Evolutionary conservation across 2,329 filamentous ascomycete species (phyloP), one percentile per base, ranked within the genome.

Genomic region (Colletotrichum spaethianum): DNA sequence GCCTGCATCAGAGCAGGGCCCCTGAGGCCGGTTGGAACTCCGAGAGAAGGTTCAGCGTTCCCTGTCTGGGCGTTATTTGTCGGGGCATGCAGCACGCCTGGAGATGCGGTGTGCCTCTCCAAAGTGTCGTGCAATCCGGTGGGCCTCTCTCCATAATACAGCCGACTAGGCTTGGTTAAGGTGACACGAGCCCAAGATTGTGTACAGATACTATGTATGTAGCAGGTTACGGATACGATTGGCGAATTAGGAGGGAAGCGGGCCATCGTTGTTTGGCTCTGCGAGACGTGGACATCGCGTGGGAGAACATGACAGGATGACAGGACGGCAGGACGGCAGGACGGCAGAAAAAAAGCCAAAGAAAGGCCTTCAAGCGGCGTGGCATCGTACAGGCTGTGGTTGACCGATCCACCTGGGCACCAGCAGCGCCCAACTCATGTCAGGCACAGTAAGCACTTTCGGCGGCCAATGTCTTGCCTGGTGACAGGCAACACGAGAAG

Each of bases 31-130:
- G 50, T 57, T 63, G 62, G 63, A 59, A 59, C 36, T 42, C 42
- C 28, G 36, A 14, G 28, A 40, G 55, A 56, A 63, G 53, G 44
- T 48, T 59, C 36, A n/a, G 26, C 23, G 36, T 42, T 26, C 33
- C 20, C 26, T 18, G 26, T 7, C 57, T 31, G 40, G 56, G 62
- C 62, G 56, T 64, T n/a, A 42, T 23, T 36, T 14, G 46, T 57
- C 52, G 52, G 38, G 38, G 26, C n/a, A 62, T 26, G 56, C 61
- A 50, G 23, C 48, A 52, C 23, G 48, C 40, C 50, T 38, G 48
- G 48, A 68, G 42, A 68, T 68, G 63, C 50, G 42, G 48, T 71
- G 63, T 68, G 50, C 42, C 62, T 33, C 23, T 57, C 26, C 38
- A 2, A 36, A 31, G 40, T 38, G 6, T 23, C 40, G 42, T 33